Evolutionary conservation across 1,139 yeast species (phyloP).

Genomic region (Komagataea norvegica): DNA sequence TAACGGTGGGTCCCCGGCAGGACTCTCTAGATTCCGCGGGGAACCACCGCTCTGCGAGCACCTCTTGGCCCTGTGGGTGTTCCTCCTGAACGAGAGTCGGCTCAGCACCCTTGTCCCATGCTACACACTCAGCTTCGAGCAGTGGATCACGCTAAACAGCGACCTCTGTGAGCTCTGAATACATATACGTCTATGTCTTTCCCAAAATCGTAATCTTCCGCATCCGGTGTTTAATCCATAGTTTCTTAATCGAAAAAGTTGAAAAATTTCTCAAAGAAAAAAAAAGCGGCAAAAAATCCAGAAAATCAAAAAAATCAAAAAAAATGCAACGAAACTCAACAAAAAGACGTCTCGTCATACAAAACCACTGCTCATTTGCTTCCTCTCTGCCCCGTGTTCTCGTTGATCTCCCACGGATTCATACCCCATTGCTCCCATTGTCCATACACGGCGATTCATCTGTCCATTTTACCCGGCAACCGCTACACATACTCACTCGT

Average conservation of each 20-base stretch:
- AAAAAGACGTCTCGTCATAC: no score
- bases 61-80: conserved; percentile 3
- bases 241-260: background rate
- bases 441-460: no score
- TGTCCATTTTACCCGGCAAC: no score
- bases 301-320: background rate
- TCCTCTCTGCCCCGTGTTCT: no score
- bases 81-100: background rate
- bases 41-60: conserved; percentile 7
- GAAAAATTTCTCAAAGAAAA: conserved; percentile 5
- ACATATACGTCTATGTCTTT: no score
- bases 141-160: conserved; percentile 3
- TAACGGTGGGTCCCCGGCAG: background rate
- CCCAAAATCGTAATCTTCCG: background rate
- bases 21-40: no score
- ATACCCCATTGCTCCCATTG: no score
- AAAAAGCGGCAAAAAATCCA: conserved; percentile 4
- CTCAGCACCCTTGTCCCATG: background rate
- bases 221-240: background rate
- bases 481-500: no score
- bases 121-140: background rate
- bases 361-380: no score
- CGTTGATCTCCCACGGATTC: no score
- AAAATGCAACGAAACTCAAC: background rate
- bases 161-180: no score